Evolutionary conservation across 345 rosid species (phyloP).

Genomic region (Balakata baccata): DNA sequence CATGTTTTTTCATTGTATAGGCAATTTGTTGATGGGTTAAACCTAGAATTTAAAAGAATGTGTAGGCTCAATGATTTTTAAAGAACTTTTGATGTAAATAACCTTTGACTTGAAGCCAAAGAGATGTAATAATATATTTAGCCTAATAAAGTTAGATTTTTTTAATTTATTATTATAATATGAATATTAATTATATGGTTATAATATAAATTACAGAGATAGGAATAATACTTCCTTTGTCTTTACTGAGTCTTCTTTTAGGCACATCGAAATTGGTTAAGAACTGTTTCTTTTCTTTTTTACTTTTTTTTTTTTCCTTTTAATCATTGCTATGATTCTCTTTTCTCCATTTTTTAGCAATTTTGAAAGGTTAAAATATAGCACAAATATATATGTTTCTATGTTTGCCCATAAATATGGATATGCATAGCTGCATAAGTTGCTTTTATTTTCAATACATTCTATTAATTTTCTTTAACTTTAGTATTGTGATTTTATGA

Average conservation of each 20-base stretch:
- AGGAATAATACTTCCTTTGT: constrained; percentile 26
- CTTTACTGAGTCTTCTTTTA: constrained; percentile 16
- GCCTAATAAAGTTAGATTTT: constrained; percentile 4
- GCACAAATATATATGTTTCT: background rate
- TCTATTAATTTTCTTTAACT: too few species aligned
- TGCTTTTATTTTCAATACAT: too few species aligned
- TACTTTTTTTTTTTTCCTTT: too few species aligned
- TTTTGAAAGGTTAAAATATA: background rate
- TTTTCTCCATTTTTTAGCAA: background rate
- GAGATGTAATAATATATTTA: constrained; percentile 16
- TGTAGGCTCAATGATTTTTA: constrained; percentile 19
- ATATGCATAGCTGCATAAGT: too few species aligned
- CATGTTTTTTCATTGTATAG: too few species aligned
- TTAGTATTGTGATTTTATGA: too few species aligned
- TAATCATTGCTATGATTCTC: background rate
- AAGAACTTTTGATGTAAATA: constrained; percentile 18
- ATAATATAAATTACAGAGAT: background rate
- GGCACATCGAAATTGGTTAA: background rate
- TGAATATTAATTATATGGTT: background rate
- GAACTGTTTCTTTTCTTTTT: background rate
- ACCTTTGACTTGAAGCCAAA: constrained; percentile 40
- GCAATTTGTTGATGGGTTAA: too few species aligned
- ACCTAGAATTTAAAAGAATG: too few species aligned
- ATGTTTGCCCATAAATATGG: too few species aligned
- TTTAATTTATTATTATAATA: background rate